Evolutionary conservation across 106 monocot species (phyloP).

Genomic region (Platanthera guangdongensis): DNA sequence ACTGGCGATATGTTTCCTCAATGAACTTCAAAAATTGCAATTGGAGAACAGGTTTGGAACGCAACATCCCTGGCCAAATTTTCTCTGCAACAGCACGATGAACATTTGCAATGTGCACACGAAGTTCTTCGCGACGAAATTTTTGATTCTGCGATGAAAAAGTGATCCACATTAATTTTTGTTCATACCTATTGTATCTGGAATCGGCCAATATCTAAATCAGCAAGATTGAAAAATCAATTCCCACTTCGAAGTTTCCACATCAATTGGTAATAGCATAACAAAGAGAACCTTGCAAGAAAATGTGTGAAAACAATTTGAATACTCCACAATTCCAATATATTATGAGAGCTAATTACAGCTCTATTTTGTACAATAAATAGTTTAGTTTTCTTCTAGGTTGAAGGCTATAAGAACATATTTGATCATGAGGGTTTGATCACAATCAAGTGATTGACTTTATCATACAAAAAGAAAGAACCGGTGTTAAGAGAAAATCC

Average conservation of each 20-base stretch:
- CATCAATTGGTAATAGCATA: background rate
- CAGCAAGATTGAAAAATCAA: background rate
- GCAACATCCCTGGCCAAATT: constrained; percentile 91
- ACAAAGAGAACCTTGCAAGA: background rate
- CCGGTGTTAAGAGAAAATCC: background rate
- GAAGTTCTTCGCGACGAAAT: constrained; percentile 85
- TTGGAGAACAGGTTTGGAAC: constrained; percentile 61
- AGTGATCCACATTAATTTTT: background rate
- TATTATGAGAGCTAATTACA: background rate
- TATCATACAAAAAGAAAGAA: background rate
- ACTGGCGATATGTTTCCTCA: constrained; percentile 69
- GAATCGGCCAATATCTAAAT: background rate
- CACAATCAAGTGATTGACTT: background rate
- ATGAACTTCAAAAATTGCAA: constrained; percentile 74
- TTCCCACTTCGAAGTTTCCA: background rate
- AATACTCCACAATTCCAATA: background rate
- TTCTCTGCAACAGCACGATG: constrained; percentile 86
- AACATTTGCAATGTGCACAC: constrained; percentile 82
- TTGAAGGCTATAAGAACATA: background rate
- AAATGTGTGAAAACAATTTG: background rate
- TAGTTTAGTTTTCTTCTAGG: background rate
- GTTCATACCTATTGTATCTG: background rate
- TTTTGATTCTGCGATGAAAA: constrained; percentile 63
- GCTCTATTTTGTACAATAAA: background rate
- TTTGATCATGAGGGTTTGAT: background rate